Evolutionary conservation across 306 rosid species (phyloP), one percentile per base, ranked within the genome.

Genomic region (Rubus parviflorus): DNA sequence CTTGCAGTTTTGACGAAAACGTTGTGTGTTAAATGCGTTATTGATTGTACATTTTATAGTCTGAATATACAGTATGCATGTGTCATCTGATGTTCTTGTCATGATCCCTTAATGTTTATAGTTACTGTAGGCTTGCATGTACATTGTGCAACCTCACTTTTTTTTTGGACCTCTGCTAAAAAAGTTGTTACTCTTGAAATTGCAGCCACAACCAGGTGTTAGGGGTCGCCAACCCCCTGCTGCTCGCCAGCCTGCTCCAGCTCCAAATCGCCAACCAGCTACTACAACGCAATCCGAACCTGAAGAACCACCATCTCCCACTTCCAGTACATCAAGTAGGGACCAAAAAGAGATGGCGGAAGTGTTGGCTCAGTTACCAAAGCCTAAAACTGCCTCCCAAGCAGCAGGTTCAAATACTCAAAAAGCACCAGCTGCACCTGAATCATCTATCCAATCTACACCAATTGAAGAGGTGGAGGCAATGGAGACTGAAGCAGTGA

Each of bases 151-250:
- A 65, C 74, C 48, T 43, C 70, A 78, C 62, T 47, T 67, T 54
- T 20, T 46, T 35, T 25, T 30, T 0, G 68, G 41, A n/a, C 75
- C 30, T 53, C 62, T 48, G 48, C 67, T 68, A 45, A 67, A 45
- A 30, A 73, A 63, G 19, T 30, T 37, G 8, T n/a, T 68, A 43
- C 70, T 72, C 78, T 57, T 23, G 13, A 80, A 77, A 74, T 68
- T 65, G 57, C 90, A 88, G 97, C 83, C 79, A 66, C 88, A 66
- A 65, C 85, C 68, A 20, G 80, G 84, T 25, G 86, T 37, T 35
- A 92, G 87, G 74, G 30, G 52, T 73, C 82, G 79, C 30, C 80
- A 62, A 65, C 60, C 81, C 46, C 57, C 74, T 53, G 9, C 81
- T 48, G 85, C 70, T 45, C 86, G 80, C 45, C 88, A 79, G 78